Conservation (phyloP, 257 asterid species). For the Solanum rostratum region DNA sequence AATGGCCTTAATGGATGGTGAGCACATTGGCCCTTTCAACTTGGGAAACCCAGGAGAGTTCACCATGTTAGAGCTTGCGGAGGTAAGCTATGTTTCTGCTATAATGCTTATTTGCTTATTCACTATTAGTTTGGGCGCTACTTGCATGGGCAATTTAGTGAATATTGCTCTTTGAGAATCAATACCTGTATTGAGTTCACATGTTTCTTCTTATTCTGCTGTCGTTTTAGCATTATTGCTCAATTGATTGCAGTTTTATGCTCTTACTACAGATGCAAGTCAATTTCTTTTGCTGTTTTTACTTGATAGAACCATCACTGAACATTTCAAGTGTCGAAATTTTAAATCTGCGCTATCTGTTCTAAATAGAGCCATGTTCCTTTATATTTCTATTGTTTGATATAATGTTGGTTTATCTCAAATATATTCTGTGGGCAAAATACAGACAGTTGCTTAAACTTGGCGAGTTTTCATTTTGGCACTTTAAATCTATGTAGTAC, state of each 20-base stretch:
- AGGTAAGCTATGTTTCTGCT: slow-evolving; percentile 20
- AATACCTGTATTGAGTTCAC: neutral
- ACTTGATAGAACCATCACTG: neutral
- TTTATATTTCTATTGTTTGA: neutral
- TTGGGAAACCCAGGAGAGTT: slow-evolving; percentile 53
- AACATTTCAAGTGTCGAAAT: neutral
- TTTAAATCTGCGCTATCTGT: neutral
- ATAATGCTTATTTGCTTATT: neutral
- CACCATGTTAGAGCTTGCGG: slow-evolving; percentile 44
- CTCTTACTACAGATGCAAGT: neutral
- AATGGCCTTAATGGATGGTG: slow-evolving; percentile 41
- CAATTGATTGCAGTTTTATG: neutral
- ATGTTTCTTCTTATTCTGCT: neutral
- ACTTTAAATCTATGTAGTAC: neutral
- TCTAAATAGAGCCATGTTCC: neutral
- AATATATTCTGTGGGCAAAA: neutral
- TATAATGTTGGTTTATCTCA: neutral
- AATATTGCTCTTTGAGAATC: neutral
- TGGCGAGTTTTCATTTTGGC: neutral
- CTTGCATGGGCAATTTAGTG: neutral
- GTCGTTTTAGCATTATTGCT: neutral
- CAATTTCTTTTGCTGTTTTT: neutral
- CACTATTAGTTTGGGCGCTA: neutral
- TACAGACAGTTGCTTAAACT: neutral
- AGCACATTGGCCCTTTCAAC: slow-evolving; percentile 46